Evolutionary conservation across 2,329 filamentous ascomycete species (phyloP).

Genomic region (Davidsoniella eucalypti): DNA sequence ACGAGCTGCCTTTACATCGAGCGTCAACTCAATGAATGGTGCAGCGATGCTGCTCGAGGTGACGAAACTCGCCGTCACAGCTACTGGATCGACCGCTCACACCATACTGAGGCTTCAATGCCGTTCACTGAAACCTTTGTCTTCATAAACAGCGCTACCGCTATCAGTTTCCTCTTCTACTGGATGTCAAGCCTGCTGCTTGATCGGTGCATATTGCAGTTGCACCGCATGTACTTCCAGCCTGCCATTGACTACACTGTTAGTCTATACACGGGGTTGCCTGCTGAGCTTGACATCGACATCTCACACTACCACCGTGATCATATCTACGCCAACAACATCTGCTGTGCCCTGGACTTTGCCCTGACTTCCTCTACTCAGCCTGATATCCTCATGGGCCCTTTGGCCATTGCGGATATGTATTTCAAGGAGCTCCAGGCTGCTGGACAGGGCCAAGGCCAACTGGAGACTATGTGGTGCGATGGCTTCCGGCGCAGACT

Average conservation of each 20-base stretch:
- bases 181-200: constrained; percentile 36
- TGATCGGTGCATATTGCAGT: constrained; percentile 29
- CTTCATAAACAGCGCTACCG: constrained; percentile 28
- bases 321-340: constrained; percentile 28
- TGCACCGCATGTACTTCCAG: constrained; percentile 29
- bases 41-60: constrained; percentile 18
- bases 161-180: constrained; percentile 34
- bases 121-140: constrained; percentile 30
- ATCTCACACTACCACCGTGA: constrained; percentile 27
- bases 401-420: constrained; percentile 27
- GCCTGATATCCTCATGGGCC: constrained; percentile 29
- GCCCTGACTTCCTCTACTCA: constrained; percentile 27
- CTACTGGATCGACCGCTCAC: constrained; percentile 20
- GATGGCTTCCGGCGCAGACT: constrained; percentile 27
- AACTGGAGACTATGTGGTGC: constrained; percentile 32
- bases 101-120: constrained; percentile 18
- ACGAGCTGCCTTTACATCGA: constrained; percentile 32
- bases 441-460: constrained; percentile 22
- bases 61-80: constrained; percentile 12
- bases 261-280: constrained; percentile 24
- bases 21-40: constrained; percentile 32
- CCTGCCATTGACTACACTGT: constrained; percentile 24
- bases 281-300: constrained; percentile 25
- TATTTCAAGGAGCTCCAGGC: constrained; percentile 26
- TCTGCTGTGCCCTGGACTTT: constrained; percentile 35